Percentiles rank a stretch among this genome's conserved stretches.
These are phyloP conservation scores for Brachypodium distachyon DNA, from an alignment of 202 grass and related monocot species.

Conservation along the genomic window DNA sequence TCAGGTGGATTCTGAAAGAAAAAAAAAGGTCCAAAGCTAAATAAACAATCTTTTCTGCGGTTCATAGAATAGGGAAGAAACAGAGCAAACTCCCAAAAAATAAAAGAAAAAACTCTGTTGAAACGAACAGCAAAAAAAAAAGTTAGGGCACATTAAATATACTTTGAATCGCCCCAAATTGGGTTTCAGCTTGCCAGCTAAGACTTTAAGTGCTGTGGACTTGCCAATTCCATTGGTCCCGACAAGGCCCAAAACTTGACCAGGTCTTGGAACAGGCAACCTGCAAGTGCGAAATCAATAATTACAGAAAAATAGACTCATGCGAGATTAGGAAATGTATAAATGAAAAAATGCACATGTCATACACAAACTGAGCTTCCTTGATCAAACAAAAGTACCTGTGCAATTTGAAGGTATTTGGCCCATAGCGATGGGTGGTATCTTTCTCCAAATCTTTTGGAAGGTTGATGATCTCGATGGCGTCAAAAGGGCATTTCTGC, in stretches of 20 bases:
- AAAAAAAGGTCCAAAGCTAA: background rate
- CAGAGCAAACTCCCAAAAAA: too few relatives aligned
- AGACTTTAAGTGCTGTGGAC: slow-evolving; percentile 73
- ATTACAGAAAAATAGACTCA: too few relatives aligned
- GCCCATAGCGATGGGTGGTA: slow-evolving; percentile 95
- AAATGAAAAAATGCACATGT: background rate
- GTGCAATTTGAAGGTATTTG: slow-evolving; percentile 95
- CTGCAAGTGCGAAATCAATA: slow-evolving; percentile 37
- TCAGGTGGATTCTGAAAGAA: slow-evolving; percentile 83
- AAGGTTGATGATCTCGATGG: slow-evolving; percentile 96
- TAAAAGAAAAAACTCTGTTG: too few relatives aligned
- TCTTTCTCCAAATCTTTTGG: slow-evolving; percentile 95
- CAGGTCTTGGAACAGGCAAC: slow-evolving; percentile 93
- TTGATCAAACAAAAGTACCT: slow-evolving; percentile 30
- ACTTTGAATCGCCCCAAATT: slow-evolving; percentile 92
- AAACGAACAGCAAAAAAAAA: too few relatives aligned
- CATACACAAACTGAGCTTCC: background rate
- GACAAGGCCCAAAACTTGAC: slow-evolving; percentile 86
- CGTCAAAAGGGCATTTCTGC: slow-evolving; percentile 98
- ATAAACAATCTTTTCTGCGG: background rate
- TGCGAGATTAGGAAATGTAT: background rate
- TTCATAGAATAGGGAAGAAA: background rate
- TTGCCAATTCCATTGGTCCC: slow-evolving; percentile 98
- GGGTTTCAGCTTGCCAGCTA: slow-evolving; percentile 89
- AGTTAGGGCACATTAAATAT: slow-evolving; percentile 6